Evolutionary conservation across 345 rosid genomes (phyloP), one percentile per base, ranked within the genome.

Genomic region (Kernera saxatilis): DNA sequence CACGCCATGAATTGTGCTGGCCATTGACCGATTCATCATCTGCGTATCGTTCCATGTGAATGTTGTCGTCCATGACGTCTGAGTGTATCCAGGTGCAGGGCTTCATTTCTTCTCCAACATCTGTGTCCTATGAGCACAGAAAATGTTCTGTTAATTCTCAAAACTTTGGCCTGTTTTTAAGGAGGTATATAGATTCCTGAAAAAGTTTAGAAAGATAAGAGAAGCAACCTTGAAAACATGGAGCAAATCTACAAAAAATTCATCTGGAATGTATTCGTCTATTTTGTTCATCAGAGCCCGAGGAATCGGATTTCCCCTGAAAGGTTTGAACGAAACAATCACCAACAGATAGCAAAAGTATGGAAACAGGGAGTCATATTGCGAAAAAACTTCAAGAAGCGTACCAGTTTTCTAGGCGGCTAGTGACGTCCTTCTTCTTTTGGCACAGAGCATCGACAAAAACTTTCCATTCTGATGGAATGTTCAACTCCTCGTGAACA

Each of bases 291-390:
- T 85, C 76, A 93, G 77, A 40, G 73, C 17, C 43, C 57, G 73
- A 55, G 94, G 97, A 74, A 89, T 89, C 3, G 97, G 94, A 83
- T 82, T 83, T 32, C 98, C 98, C 98, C 97, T 91, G 64, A 65
- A 70, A 80, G 19, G 29, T 75, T 73, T 41, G 39, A 75, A 44
- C 19, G 5, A 52, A 33, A 69, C 6, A 48, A 48, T 56, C 23
- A 56, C 30, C 37, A 63, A 2, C 39, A 33, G 21, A 41, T 13
- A 49, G 9, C 36, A 50, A 37, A 40, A 33, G 40, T 5, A 59
- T n/a, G 18, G 69, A 74, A 52, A 26, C 56, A 64, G 15, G 12
- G 58, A 39, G 44, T 39, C 44, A 1, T 45, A 15, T 29, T 37
- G 30, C 12, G 10, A 5, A 9, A 39, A 54, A 11, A 21, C 4